Percentiles rank a stretch among this genome's conserved stretches.
These are phyloP conservation scores for Triticum dicoccoides DNA, from an alignment of 176 grass and related monocot species.

Conservation along the genomic window DNA sequence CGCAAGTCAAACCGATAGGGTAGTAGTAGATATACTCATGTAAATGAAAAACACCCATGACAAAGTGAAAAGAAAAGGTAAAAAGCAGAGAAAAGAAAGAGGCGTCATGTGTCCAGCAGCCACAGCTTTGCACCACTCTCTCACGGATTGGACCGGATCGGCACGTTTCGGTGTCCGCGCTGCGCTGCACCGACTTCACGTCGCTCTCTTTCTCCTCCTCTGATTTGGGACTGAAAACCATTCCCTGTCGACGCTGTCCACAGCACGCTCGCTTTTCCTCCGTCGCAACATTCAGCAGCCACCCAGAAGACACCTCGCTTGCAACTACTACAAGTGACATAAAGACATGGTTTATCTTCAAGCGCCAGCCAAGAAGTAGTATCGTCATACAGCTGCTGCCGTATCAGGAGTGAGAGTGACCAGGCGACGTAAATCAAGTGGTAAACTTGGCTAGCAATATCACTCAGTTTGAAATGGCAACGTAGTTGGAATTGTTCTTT, in stretches of 20 bases:
- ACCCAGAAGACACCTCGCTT: background rate
- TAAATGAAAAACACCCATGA: background rate
- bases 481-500: too few species aligned
- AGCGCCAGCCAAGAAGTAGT: too few species aligned
- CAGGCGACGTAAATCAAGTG: too few species aligned
- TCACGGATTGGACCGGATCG: background rate
- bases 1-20: background rate
- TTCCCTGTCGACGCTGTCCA: background rate
- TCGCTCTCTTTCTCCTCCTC: background rate
- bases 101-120: background rate
- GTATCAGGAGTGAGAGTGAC: too few species aligned
- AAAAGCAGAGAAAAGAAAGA: background rate
- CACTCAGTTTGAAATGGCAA: too few species aligned
- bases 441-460: too few species aligned
- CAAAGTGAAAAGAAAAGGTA: background rate
- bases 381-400: too few species aligned
- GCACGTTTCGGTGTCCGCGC: background rate
- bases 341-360: too few species aligned
- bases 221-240: background rate
- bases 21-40: background rate
- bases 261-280: background rate
- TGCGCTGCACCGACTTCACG: background rate
- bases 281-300: background rate
- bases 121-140: too few species aligned
- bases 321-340: too few species aligned